A percentile compares a stretch with the other conserved stretches of the same genome.
Evolutionary conservation across 2,329 filamentous ascomycete species (phyloP).

Genomic region (Berkeleyomyces rouxiae): DNA sequence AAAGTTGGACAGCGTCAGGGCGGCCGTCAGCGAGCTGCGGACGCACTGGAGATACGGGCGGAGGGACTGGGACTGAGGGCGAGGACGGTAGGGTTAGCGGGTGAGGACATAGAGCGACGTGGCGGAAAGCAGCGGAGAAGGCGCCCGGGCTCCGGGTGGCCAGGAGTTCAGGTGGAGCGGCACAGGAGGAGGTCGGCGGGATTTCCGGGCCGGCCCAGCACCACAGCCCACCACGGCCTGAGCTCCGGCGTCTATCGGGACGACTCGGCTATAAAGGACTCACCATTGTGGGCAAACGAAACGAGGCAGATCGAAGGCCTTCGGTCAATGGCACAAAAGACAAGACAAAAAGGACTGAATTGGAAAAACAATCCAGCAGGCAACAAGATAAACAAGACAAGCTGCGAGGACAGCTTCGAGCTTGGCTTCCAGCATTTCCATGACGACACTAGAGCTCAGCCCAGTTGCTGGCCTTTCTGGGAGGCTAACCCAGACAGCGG

Average conservation of each 20-base stretch:
- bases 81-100: neutral
- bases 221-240: no score
- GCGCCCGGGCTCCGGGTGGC: no score
- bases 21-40: slow-evolving; percentile 81
- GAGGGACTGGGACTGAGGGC: slow-evolving; percentile 71
- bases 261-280: no score
- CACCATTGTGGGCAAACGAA: no score
- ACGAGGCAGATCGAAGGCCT: no score
- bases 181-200: no score
- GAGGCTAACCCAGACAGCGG: neutral
- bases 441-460: slow-evolving; percentile 2
- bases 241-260: no score
- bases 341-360: neutral
- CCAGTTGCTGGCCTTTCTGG: neutral
- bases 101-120: no score
- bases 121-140: no score
- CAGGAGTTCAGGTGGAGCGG: no score
- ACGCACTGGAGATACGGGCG: slow-evolving; percentile 94
- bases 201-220: no score
- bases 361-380: neutral
- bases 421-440: neutral
- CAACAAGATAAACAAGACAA: neutral
- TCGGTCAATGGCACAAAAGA: no score
- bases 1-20: slow-evolving; percentile 81
- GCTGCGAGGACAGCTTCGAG: slow-evolving; percentile 9